Conservation (phyloP, 1,139 yeast genomes). For the Geotrichum carabidarum region DNA sequence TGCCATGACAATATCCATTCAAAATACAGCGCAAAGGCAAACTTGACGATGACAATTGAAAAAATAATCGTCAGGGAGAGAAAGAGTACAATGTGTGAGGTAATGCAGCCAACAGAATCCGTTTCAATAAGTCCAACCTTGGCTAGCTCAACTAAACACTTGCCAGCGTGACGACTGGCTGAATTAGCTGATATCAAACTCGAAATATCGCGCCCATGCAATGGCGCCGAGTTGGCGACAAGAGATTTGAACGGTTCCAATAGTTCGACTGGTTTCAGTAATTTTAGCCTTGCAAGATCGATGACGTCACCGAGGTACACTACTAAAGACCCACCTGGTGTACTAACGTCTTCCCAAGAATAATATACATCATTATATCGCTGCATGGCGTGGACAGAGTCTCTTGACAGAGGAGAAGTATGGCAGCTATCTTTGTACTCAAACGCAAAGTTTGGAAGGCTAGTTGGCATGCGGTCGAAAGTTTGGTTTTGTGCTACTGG, state of each 20-base stretch:
- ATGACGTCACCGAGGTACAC: conserved; percentile 81
- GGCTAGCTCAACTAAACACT: conserved; percentile 70
- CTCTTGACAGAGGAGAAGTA: conserved; percentile 56
- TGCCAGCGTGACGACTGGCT: conserved; percentile 51
- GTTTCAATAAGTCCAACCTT: conserved; percentile 80
- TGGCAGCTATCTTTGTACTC: conserved; percentile 47
- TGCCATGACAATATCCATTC: conserved; percentile 52
- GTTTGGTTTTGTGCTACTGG: conserved; percentile 3
- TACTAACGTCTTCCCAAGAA: conserved; percentile 71
- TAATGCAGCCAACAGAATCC: conserved; percentile 79
- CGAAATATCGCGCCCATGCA: conserved; percentile 21
- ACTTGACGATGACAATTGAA: conserved; percentile 62
- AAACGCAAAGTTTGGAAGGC: conserved; percentile 57
- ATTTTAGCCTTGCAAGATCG: conserved; percentile 62
- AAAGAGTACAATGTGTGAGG: conserved; percentile 64
- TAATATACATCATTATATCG: conserved; percentile 66
- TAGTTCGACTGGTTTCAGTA: conserved; percentile 58
- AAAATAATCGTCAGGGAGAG: conserved; percentile 71
- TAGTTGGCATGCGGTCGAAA: conserved; percentile 38
- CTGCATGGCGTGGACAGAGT: conserved; percentile 52
- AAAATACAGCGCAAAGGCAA: conserved; percentile 77
- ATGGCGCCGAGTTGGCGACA: conserved; percentile 13
- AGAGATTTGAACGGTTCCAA: conserved; percentile 53
- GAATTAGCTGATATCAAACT: conserved; percentile 16
- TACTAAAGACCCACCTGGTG: conserved; percentile 58